phyloP scores from a whole-genome alignment of 768 basidiomycete genomes.

The Amanita pseudoporphyria region DNA sequence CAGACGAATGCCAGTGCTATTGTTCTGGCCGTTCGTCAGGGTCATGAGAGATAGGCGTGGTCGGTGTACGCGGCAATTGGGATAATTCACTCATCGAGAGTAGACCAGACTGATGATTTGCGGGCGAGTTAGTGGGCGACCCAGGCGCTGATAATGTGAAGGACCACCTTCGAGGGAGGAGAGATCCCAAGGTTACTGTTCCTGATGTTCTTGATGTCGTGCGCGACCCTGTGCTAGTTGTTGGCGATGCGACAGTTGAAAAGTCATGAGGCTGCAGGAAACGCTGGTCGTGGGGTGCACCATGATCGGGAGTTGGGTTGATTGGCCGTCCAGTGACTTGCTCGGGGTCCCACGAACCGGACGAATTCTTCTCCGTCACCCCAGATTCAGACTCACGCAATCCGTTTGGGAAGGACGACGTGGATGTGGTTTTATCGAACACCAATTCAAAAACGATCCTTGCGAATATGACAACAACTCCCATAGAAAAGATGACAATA shows the following conservation, averaged over 20 bases:
- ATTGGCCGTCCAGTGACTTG: slow-evolving; percentile 25
- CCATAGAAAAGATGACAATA: slow-evolving; percentile 61
- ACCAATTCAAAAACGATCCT: slow-evolving; percentile 58
- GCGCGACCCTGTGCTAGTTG: slow-evolving; percentile 21
- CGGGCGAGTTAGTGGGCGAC: slow-evolving; percentile 17
- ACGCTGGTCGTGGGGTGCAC: slow-evolving; percentile 27
- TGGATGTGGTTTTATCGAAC: slow-evolving; percentile 22
- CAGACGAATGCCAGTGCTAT: background rate
- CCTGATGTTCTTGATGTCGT: slow-evolving; percentile 25
- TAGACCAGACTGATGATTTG: background rate
- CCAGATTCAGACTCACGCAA: slow-evolving; percentile 20
- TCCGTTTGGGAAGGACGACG: background rate
- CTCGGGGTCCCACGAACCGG: slow-evolving; percentile 5
- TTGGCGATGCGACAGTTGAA: slow-evolving; percentile 25
- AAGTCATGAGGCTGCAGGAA: slow-evolving; percentile 37
- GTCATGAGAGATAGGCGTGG: background rate
- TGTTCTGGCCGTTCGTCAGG: background rate
- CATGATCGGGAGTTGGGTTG: slow-evolving; percentile 46
- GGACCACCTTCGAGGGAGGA: slow-evolving; percentile 30
- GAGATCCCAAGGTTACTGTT: slow-evolving; percentile 28
- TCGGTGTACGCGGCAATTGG: background rate
- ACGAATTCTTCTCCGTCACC: slow-evolving; percentile 27
- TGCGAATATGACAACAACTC: slow-evolving; percentile 45
- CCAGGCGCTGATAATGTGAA: slow-evolving; percentile 21
- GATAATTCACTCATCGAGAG: slow-evolving; percentile 5